phyloP scores from a whole-genome alignment of 345 rosid species.

The Lepidium sativum region DNA sequence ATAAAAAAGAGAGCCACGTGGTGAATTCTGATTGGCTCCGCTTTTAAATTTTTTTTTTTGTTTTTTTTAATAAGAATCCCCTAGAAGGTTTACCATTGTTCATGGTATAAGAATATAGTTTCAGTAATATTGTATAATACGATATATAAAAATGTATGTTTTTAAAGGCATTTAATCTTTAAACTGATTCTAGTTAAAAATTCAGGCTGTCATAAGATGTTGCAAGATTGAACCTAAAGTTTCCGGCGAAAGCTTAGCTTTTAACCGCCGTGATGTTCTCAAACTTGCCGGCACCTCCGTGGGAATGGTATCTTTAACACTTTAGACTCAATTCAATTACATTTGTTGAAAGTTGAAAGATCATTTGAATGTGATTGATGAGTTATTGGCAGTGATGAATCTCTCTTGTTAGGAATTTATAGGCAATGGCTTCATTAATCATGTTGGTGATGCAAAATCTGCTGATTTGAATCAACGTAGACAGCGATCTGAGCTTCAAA shows the following conservation, averaged over 20 bases:
- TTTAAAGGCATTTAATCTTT: no score
- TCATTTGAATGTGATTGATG: slow-evolving; percentile 31
- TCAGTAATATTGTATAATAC: no score
- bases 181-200: no score
- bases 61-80: no score
- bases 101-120: no score
- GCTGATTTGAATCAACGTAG: slow-evolving; percentile 88
- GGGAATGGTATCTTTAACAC: slow-evolving; percentile 43
- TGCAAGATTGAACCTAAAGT: slow-evolving; percentile 30
- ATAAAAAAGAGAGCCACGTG: no score
- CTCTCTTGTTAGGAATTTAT: slow-evolving; percentile 56
- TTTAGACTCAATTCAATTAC: neutral
- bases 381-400: slow-evolving; percentile 49
- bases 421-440: slow-evolving; percentile 47
- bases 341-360: neutral
- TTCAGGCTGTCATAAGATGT: slow-evolving; percentile 48
- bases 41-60: no score
- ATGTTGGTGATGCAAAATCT: slow-evolving; percentile 51
- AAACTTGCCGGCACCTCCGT: slow-evolving; percentile 47
- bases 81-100: no score
- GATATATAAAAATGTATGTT: no score
- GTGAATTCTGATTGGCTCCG: no score
- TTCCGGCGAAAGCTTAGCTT: slow-evolving; percentile 1
- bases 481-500: slow-evolving; percentile 73
- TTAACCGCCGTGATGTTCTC: slow-evolving; percentile 54